Percentiles rank a stretch among this genome's conserved stretches.
These are phyloP conservation scores for Pontederia crassipes DNA, from an alignment of 176 grass and related monocot genomes.

Conservation along the genomic window DNA sequence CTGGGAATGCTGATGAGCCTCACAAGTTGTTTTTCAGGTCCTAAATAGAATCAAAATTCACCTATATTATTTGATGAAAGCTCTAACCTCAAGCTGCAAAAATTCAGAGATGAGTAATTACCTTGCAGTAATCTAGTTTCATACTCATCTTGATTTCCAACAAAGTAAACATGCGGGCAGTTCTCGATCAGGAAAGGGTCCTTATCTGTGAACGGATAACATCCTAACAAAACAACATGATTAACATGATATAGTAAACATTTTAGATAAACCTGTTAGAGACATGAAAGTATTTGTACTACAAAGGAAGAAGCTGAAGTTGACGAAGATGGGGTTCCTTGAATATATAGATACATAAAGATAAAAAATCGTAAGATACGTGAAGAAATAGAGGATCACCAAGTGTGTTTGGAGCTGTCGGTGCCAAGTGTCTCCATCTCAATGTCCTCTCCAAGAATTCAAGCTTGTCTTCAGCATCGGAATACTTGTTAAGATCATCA, in stretches of 20 bases:
- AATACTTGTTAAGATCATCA: conserved; percentile 79
- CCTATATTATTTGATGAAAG: no score
- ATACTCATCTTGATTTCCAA: conserved; percentile 90
- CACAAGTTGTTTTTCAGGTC: conserved; percentile 53
- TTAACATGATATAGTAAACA: not conserved
- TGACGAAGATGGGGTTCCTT: not conserved
- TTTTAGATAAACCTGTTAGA: not conserved
- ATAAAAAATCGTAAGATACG: not conserved
- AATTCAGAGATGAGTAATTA: conserved; percentile 11
- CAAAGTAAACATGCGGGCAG: conserved; percentile 90
- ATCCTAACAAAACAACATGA: conserved; percentile 35
- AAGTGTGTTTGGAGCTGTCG: conserved; percentile 92
- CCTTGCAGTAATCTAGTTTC: conserved; percentile 65
- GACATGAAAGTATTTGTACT: not conserved
- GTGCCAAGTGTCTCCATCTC: conserved; percentile 85
- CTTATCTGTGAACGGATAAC: conserved; percentile 93
- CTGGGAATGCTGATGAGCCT: conserved; percentile 72
- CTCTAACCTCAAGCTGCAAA: no score
- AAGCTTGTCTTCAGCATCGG: conserved; percentile 76
- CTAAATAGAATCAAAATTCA: conserved; percentile 23
- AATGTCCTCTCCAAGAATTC: conserved; percentile 91
- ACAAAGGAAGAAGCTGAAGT: not conserved
- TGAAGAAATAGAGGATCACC: conserved; percentile 27
- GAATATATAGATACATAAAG: not conserved
- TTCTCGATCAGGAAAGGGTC: conserved; percentile 89